Base-by-base conservation (phyloP, 306 rosid species). In the Notholithocarpus densiflorus region DNA sequence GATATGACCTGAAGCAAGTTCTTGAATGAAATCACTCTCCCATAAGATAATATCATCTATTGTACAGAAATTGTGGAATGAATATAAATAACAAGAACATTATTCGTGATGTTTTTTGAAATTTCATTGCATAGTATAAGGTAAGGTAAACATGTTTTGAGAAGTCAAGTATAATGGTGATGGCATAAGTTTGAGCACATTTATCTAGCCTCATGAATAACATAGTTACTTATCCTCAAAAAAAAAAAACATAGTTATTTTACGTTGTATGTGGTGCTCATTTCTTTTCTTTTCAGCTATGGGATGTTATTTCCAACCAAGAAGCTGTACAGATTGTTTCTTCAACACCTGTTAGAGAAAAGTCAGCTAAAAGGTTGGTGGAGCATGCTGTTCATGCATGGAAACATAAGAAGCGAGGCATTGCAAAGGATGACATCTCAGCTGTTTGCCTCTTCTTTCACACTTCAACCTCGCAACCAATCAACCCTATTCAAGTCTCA, bases 341-440 rank as follows among this genome's bases (percentile, higher is more conserved):
- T 19, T 80, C 91, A 24, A 48, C 88, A 0, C 52, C 87, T 59
- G 68, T 79, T n/a, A 90, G 80, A 75, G 86, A 86, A 60, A 90
- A 86, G 71, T 87, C 97, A 80, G 88, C 93, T 8, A 76, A 86
- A 75, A 87, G 81, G 68, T 84, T 92, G 0, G 95, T 92, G 77
- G 84, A 87, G 82, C 75, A 81, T 71, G 97, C 93, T 13, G 84
- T 82, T 2, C 60, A 75, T 51, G 89, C 85, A 81, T 92, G 97
- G 97, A 92, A 89, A 84, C 79, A 84, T 1, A 90, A 92, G 89
- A 92, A 52, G 80, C 79, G 87, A 74, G 90, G 88, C 77, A 86
- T 90, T 79, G 95, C 93, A 3, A 86, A 82, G 88, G 95, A 92
- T 75, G 97, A 92, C 56, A 87, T 89, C 78, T 92, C 95, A 1